These are phyloP conservation scores for Trifolium fragiferum DNA, from an alignment of 306 rosid species.

Conservation along the genomic window DNA sequence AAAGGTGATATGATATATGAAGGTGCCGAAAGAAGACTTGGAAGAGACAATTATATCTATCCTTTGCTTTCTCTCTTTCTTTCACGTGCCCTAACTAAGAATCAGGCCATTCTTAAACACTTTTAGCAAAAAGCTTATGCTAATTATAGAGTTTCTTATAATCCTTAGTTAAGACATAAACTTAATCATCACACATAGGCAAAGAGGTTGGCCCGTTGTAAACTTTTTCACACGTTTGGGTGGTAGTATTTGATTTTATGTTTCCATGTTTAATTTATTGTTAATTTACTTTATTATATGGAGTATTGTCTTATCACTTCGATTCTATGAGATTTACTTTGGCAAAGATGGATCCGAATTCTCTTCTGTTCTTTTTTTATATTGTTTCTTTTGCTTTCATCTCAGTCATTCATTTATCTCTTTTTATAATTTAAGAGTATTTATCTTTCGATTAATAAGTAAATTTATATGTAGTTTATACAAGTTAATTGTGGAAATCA, in stretches of 20 bases:
- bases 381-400: too few relatives aligned
- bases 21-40: slow-evolving; percentile 47
- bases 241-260: neutral
- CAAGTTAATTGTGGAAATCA: too few relatives aligned
- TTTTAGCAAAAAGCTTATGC: slow-evolving; percentile 25
- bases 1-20: slow-evolving; percentile 41
- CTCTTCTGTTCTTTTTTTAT: too few relatives aligned
- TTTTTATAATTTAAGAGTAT: too few relatives aligned
- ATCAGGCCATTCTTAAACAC: slow-evolving; percentile 29
- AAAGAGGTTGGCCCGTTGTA: neutral
- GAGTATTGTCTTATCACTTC: too few relatives aligned
- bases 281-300: neutral
- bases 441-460: too few relatives aligned
- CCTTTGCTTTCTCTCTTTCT: slow-evolving; percentile 51
- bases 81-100: slow-evolving; percentile 55
- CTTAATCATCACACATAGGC: neutral
- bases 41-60: slow-evolving; percentile 34
- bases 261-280: neutral
- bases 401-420: too few relatives aligned
- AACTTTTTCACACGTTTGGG: neutral
- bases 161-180: neutral
- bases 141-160: slow-evolving; percentile 32
- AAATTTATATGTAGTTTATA: too few relatives aligned
- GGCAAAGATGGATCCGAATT: too few relatives aligned
- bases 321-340: too few relatives aligned